Evolutionary conservation across 257 asterid genomes (phyloP), one percentile per base, ranked within the genome.

Genomic region (Paulownia fortunei): DNA sequence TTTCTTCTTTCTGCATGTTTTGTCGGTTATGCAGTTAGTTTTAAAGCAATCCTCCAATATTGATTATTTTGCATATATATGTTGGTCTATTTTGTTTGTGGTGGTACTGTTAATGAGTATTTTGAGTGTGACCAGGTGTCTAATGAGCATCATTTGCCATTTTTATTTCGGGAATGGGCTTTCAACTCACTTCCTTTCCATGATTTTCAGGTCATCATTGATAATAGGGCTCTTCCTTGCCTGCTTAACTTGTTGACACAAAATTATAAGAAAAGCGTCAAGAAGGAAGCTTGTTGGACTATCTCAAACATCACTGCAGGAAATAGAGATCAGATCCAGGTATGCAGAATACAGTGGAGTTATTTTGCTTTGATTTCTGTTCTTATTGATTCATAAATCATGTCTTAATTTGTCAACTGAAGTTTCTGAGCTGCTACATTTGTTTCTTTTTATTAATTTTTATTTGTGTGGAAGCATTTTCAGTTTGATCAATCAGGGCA

Each of bases 251-350:
- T 93, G 82, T 71, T 93, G 86, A 83, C 90, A 0, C 87, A 83
- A 62, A 85, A 87, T 76, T 72, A 85, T 65, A 90, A 90, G 75
- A 90, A 91, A 80, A 93, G 96, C 89, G 87, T 91, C 15, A 87
- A 90, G 77, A 93, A 90, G 77, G 98, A 93, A 83, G 97, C 97
- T 42, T 93, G 97, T 79, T 90, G 98, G 97, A 89, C 98, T 36
- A 86, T 92, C 75, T 92, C 98, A 41, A 93, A 92, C 82, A 92
- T 93, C 79, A 92, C 98, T 9, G 97, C 98, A 3, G 97, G 98
- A 81, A 90, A 85, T 80, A 87, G 59, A 76, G 86, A 82, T 60
- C 98, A 91, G 72, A 91, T 92, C 52, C 95, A 89, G 97, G 98
- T 93, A 72, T 49, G 56, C 44, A 19, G 21, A 75, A 23, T 26